phyloP scores from a whole-genome alignment of 805 yeast species.

The Wickerhamomyces sydowiorum region DNA sequence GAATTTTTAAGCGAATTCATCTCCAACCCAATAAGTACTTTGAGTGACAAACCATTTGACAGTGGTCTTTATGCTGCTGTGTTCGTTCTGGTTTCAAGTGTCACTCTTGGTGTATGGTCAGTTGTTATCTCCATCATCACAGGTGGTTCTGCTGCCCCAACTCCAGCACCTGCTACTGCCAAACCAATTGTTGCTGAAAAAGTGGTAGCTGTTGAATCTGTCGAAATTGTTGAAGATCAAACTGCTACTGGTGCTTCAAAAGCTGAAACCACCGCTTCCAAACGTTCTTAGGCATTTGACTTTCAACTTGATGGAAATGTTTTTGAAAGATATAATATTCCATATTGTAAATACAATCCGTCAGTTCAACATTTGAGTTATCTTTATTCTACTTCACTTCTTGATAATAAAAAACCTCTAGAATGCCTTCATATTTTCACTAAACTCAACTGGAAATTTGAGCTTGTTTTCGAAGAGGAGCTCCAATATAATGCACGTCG shows the following conservation, averaged over 20 bases:
- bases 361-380: too few species aligned
- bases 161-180: neutral
- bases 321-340: too few species aligned
- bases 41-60: conserved; percentile 43
- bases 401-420: too few species aligned
- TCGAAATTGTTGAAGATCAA: conserved; percentile 1
- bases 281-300: conserved; percentile 8
- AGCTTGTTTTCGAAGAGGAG: too few species aligned
- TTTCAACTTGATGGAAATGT: neutral
- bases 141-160: conserved; percentile 18
- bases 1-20: conserved; percentile 34
- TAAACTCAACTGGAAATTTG: too few species aligned
- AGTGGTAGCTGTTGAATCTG: conserved; percentile 3
- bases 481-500: too few species aligned
- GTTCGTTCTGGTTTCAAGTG: conserved; percentile 33
- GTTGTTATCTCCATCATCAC: conserved; percentile 17
- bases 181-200: conserved; percentile 1
- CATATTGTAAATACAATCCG: too few species aligned
- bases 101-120: conserved; percentile 38
- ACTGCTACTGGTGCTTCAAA: conserved; percentile 2
- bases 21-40: conserved; percentile 37
- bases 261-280: conserved; percentile 13
- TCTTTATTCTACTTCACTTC: too few species aligned
- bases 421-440: too few species aligned
- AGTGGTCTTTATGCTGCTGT: conserved; percentile 41